Conservation (phyloP, 2,329 filamentous ascomycete genomes). For the Periconia sp. region DNA sequence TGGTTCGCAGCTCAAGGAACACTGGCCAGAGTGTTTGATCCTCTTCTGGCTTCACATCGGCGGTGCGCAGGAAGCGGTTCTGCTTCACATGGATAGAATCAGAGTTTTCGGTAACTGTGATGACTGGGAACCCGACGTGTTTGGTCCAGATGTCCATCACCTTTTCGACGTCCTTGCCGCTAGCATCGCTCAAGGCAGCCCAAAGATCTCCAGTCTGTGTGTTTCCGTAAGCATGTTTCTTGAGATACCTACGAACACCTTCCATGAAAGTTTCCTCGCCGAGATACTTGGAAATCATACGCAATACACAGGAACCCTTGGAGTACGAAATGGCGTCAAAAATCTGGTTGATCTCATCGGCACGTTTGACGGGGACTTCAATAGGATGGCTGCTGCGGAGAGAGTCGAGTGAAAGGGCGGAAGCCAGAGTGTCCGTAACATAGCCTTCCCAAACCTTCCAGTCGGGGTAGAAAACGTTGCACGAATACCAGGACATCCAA, state of each 20-base stretch:
- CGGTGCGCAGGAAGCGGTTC: constrained; percentile 90
- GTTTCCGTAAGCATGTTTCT: constrained; percentile 96
- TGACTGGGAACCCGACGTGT: constrained; percentile 89
- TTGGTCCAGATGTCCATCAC: constrained; percentile 98
- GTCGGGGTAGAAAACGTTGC: constrained; percentile 93
- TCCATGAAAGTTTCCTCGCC: constrained; percentile 93
- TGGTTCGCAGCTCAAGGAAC: constrained; percentile 81
- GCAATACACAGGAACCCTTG: constrained; percentile 91
- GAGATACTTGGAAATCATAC: constrained; percentile 95
- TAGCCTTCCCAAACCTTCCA: constrained; percentile 99
- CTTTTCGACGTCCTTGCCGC: constrained; percentile 84
- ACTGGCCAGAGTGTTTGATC: constrained; percentile 87
- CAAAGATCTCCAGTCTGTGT: constrained; percentile 89
- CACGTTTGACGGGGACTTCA: constrained; percentile 92
- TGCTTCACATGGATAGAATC: constrained; percentile 85
- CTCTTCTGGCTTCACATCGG: constrained; percentile 90
- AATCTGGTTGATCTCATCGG: constrained; percentile 96
- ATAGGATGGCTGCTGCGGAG: constrained; percentile 94
- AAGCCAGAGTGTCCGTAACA: constrained; percentile 88
- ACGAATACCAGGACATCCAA: constrained; percentile 92
- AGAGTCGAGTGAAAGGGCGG: constrained; percentile 84
- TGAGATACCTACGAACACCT: constrained; percentile 85
- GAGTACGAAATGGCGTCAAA: constrained; percentile 98
- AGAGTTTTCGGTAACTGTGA: constrained; percentile 76
- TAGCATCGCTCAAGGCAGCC: constrained; percentile 83